Conservation (phyloP, 2,329 filamentous ascomycete genomes). For the Amauroascus verrucosus region DNA sequence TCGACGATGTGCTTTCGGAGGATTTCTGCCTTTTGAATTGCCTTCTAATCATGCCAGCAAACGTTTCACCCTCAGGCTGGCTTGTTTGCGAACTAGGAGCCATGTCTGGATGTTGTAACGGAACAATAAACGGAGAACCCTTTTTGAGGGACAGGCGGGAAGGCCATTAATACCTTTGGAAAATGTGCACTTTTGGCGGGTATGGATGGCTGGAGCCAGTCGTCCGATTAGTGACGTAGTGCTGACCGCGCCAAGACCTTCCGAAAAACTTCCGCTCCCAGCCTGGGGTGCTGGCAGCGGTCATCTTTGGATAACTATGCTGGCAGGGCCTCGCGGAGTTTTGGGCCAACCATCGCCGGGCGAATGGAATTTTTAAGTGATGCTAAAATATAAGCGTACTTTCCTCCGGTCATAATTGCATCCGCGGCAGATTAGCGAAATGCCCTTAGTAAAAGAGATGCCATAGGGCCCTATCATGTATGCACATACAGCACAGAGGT, state of each 20-base stretch:
- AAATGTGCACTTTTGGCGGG: background rate
- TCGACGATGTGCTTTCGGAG: background rate
- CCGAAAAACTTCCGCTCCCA: background rate
- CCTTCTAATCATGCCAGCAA: background rate
- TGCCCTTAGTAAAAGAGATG: too few relatives aligned
- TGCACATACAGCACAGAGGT: too few relatives aligned
- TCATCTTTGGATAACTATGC: too few relatives aligned
- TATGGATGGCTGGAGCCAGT: background rate
- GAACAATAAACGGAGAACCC: background rate
- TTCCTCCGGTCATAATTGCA: too few relatives aligned
- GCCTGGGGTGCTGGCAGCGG: background rate
- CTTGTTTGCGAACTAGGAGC: background rate
- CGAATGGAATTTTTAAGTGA: too few relatives aligned
- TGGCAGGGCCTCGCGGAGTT: too few relatives aligned
- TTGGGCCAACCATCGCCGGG: too few relatives aligned
- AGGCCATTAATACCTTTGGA: background rate
- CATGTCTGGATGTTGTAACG: background rate
- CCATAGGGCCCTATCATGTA: too few relatives aligned
- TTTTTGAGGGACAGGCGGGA: background rate
- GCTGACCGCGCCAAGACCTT: background rate
- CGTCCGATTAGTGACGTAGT: background rate
- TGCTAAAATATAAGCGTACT: too few relatives aligned
- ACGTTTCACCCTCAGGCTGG: background rate
- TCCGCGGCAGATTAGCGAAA: too few relatives aligned
- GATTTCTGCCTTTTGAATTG: background rate